Evolutionary conservation across 1,139 yeast species (phyloP), one percentile per base, ranked within the genome.

Genomic region (Kodamaea sp.): DNA sequence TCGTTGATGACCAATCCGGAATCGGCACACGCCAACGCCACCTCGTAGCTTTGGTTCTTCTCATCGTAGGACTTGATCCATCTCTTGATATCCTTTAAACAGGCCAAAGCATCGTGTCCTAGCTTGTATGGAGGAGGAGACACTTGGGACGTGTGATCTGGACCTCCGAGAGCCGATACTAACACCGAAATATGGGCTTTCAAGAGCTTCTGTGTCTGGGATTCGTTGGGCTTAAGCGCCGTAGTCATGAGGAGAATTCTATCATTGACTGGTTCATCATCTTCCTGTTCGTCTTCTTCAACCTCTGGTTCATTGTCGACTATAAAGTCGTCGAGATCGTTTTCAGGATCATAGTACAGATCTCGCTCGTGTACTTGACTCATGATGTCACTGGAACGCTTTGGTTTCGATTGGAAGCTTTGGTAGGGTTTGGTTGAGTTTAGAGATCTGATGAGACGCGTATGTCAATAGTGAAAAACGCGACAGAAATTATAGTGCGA

Each of bases 51-150:
- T 33, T 74, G 70, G 41, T 76, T 73, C 26, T 71, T 69, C 40
- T 87, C 95, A 55, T 92, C 98, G 32, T 87, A 92, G 1, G 84
- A 72, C 46, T 78, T 78, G 36, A 92, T 75, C 96, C 97, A 90
- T 47, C 85, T 71, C 55, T 87, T 88, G 42, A 92, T 61, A 61
- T 92, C 98, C 48, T 86, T 83, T 23, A 92, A 63, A 59, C 97
- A 88, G 1, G 90, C 90, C 41, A 86, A 62, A 2, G 97, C 96
- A 54, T 92, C 97, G 46, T 84, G 90, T 8, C 98, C 98, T 3
- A 90, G 70, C 44, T 77, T 78, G 52, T 92, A 92, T 0, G 83
- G 80, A 3, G 68, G 64, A 0, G 69, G 70, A 3, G 55, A 43
- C 3, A 53, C 48, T 0, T 70, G 53, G 3, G 69, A 54, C 0